Evolutionary conservation across 345 rosid genomes (phyloP).

Genomic region (Xanthoceras sorbifolium): DNA sequence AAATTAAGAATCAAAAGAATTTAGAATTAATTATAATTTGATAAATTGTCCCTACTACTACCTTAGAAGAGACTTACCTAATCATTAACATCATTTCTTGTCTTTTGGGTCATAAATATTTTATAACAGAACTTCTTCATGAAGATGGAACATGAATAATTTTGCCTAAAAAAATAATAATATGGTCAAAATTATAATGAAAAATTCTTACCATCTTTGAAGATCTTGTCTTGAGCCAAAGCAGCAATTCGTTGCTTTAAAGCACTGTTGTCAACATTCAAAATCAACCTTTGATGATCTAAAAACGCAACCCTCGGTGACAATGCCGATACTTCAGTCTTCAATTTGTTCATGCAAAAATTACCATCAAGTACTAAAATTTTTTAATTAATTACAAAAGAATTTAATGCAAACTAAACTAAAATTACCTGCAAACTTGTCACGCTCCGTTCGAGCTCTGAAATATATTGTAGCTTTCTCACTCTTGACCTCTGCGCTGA

Average conservation of each 20-base stretch:
- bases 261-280: conserved; percentile 68
- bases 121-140: conserved; percentile 3
- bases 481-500: conserved; percentile 75
- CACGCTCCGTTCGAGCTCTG: conserved; percentile 68
- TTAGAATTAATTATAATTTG: neutral
- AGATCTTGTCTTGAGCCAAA: conserved; percentile 81
- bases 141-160: conserved; percentile 20
- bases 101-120: neutral
- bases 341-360: conserved; percentile 15
- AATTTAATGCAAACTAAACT: neutral
- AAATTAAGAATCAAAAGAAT: neutral
- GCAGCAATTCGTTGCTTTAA: conserved; percentile 80
- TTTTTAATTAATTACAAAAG: too few species aligned
- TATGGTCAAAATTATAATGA: neutral
- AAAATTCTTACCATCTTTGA: conserved; percentile 57
- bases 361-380: too few species aligned
- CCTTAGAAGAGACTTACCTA: neutral
- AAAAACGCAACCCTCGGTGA: conserved; percentile 75
- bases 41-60: neutral
- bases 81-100: neutral
- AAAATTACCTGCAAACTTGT: conserved; percentile 55
- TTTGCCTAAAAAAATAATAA: too few species aligned
- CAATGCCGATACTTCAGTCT: conserved; percentile 72
- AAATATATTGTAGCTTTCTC: conserved; percentile 60
- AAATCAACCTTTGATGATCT: conserved; percentile 69